Evolutionary conservation across 2,329 filamentous ascomycete species (phyloP).

Genomic region (Stagonosporopsis chrysanthemi): DNA sequence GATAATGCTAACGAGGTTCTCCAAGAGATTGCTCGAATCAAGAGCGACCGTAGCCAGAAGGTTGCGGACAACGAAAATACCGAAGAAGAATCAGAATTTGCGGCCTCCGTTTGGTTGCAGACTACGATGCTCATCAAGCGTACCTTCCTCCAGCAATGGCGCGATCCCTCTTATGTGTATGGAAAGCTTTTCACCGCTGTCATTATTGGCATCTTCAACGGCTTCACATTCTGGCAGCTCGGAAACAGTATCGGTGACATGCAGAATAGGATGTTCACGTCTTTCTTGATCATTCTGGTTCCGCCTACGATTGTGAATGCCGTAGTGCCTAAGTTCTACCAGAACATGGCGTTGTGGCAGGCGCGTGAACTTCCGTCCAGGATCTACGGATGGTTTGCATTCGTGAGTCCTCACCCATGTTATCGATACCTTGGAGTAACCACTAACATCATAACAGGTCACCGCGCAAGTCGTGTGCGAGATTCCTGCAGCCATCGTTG

Average conservation of each 20-base stretch:
- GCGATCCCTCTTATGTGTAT: slow-evolving; percentile 78
- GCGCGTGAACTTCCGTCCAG: slow-evolving; percentile 75
- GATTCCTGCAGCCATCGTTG: slow-evolving; percentile 72
- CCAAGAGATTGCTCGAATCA: slow-evolving; percentile 71
- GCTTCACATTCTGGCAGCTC: slow-evolving; percentile 78
- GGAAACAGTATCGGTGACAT: slow-evolving; percentile 71
- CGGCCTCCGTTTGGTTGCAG: slow-evolving; percentile 69
- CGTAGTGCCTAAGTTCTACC: slow-evolving; percentile 79
- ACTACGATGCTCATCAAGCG: slow-evolving; percentile 72
- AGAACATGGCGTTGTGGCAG: slow-evolving; percentile 76
- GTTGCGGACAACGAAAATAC: slow-evolving; percentile 36
- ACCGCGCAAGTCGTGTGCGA: slow-evolving; percentile 77
- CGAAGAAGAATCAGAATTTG: slow-evolving; percentile 63
- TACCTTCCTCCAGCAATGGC: slow-evolving; percentile 76
- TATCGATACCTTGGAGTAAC: neutral
- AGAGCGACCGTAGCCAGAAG: slow-evolving; percentile 62
- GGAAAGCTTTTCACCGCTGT: slow-evolving; percentile 77
- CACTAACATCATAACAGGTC: slow-evolving; percentile 42
- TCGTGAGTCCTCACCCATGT: slow-evolving; percentile 46
- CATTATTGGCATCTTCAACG: slow-evolving; percentile 78
- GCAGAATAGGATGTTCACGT: slow-evolving; percentile 80
- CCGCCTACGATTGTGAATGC: slow-evolving; percentile 76
- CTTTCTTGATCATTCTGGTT: slow-evolving; percentile 65
- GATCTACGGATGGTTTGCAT: slow-evolving; percentile 81
- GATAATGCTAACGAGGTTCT: slow-evolving; percentile 66